Evolutionary conservation across 78 protist genomes (phyloP).

Genomic region (Creolimax fragrantissima): DNA sequence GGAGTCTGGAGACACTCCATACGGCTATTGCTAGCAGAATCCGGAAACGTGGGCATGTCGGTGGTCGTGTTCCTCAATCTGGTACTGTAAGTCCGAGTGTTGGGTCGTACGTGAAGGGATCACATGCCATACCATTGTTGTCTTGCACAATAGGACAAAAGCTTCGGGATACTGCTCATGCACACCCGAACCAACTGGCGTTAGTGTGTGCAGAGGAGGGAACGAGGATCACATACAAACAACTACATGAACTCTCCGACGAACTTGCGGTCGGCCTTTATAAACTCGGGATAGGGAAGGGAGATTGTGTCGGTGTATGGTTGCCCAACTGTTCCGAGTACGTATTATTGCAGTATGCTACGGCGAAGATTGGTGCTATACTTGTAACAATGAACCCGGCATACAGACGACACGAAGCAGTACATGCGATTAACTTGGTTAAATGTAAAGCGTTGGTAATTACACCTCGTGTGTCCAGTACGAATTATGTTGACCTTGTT

Average conservation of each 20-base stretch:
- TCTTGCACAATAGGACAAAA: not conserved
- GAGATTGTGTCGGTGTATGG: constrained; percentile 60
- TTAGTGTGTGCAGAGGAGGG: not conserved
- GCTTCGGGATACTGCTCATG: not conserved
- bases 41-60: no score
- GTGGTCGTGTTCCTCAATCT: no score
- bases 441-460: constrained; percentile 37
- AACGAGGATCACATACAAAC: not conserved
- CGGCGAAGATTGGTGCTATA: constrained; percentile 44
- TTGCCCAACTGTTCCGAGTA: constrained; percentile 56
- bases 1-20: no score
- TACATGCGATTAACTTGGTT: constrained; percentile 33
- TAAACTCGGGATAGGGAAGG: constrained; percentile 6
- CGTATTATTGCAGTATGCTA: constrained; percentile 45
- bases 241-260: not conserved
- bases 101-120: no score
- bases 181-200: not conserved
- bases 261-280: constrained; percentile 13
- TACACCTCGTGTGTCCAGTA: constrained; percentile 7
- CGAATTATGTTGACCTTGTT: constrained; percentile 28
- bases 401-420: constrained; percentile 44
- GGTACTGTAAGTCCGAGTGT: no score
- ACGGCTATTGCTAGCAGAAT: no score
- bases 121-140: no score
- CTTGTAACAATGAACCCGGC: constrained; percentile 61